Conservation (phyloP, 2,329 filamentous ascomycete species). For the Penicillium sclerotiorum region DNA sequence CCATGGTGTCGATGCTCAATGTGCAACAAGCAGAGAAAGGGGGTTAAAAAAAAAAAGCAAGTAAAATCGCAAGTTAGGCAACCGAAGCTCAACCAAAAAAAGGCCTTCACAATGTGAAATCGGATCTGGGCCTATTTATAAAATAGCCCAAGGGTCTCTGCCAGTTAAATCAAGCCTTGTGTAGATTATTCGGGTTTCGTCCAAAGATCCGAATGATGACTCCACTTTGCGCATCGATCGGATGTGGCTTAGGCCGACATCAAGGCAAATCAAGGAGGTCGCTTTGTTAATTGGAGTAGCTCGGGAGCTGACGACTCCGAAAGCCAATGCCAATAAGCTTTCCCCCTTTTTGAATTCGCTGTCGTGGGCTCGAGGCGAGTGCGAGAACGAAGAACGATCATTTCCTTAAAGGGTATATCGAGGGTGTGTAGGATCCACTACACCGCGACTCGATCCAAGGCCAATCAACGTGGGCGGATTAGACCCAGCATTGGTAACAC, state of each 20-base stretch:
- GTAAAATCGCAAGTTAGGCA: neutral
- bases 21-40: neutral
- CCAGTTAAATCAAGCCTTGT: neutral
- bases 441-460: neutral
- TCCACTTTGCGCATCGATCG: neutral
- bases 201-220: neutral
- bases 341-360: too few relatives aligned
- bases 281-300: neutral
- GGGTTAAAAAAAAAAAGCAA: neutral
- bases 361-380: slow-evolving; percentile 5
- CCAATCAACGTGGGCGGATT: slow-evolving; percentile 1
- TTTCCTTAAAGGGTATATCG: slow-evolving; percentile 18
- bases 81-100: neutral
- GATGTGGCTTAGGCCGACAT: neutral
- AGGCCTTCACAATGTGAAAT: too few relatives aligned
- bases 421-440: slow-evolving; percentile 13
- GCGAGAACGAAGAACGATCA: slow-evolving; percentile 25
- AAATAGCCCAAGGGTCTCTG: neutral
- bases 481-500: neutral
- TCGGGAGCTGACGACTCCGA: neutral
- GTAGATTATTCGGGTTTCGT: slow-evolving; percentile 3
- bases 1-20: slow-evolving; percentile 26
- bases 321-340: neutral
- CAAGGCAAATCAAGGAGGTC: neutral
- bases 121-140: too few relatives aligned